Percentiles rank a stretch among this genome's conserved stretches.
Conservation (phyloP, 306 rosid species). For the Quercus wislizeni region DNA sequence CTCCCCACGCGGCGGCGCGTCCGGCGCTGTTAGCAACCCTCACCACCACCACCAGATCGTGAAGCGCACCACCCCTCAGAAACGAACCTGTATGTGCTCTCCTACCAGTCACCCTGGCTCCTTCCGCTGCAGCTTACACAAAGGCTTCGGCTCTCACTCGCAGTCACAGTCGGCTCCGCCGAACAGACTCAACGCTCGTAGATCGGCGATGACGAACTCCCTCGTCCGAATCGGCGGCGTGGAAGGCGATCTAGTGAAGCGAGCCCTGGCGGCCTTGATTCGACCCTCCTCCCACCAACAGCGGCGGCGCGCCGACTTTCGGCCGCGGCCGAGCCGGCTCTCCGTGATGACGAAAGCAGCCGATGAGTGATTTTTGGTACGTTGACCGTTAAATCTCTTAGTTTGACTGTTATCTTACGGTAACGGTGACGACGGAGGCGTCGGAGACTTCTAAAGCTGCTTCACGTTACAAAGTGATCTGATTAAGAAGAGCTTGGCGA, state of each 20-base stretch:
- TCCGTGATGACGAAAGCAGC: constrained; percentile 72
- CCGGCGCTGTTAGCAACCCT: background rate
- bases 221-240: constrained; percentile 90
- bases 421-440: background rate
- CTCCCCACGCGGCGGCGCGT: constrained; percentile 32
- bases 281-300: constrained; percentile 94
- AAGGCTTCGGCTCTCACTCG: constrained; percentile 29
- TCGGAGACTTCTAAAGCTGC: background rate
- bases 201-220: constrained; percentile 98
- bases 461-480: constrained; percentile 25
- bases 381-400: background rate
- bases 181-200: constrained; percentile 79
- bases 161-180: constrained; percentile 32
- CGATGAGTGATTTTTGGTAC: constrained; percentile 4
- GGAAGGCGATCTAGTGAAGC: constrained; percentile 81
- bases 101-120: constrained; percentile 97
- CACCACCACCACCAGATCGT: constrained; percentile 20
- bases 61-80: constrained; percentile 40
- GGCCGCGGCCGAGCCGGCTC: constrained; percentile 76
- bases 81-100: constrained; percentile 89
- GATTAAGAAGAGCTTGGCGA: background rate
- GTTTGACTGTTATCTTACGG: background rate
- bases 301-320: constrained; percentile 63
- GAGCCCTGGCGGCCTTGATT: constrained; percentile 83
- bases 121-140: constrained; percentile 88